Evolutionary conservation across 1,284 basidiomycete species (phyloP).

Genomic region (Prillingera fragicola): DNA sequence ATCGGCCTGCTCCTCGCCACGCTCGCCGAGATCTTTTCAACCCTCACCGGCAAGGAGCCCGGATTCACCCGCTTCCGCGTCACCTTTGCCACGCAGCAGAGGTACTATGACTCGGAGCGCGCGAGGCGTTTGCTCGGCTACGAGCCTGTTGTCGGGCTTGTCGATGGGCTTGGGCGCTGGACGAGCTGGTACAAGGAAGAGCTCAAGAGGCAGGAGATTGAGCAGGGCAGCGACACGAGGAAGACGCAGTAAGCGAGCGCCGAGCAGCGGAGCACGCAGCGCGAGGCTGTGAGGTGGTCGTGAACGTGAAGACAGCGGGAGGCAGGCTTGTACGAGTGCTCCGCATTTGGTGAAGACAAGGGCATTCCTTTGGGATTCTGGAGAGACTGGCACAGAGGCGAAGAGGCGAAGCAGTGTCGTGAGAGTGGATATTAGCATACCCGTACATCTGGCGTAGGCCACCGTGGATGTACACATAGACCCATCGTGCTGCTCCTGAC

Average conservation of each 20-base stretch:
- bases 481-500: too few species aligned
- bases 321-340: too few species aligned
- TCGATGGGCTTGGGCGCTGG: constrained; percentile 72
- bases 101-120: constrained; percentile 95
- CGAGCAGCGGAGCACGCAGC: too few species aligned
- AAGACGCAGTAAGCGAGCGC: constrained; percentile 40
- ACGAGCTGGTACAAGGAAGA: constrained; percentile 42
- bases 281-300: too few species aligned
- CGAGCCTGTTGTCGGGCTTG: constrained; percentile 80
- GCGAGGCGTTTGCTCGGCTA: constrained; percentile 87
- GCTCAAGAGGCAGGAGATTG: constrained; percentile 27
- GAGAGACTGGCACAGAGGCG: too few species aligned
- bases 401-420: too few species aligned
- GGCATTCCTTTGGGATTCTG: too few species aligned
- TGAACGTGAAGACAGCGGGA: too few species aligned
- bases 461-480: too few species aligned
- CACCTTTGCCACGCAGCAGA: constrained; percentile 58
- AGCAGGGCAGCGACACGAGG: constrained; percentile 16
- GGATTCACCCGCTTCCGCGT: constrained; percentile 87
- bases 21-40: constrained; percentile 68
- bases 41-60: constrained; percentile 72
- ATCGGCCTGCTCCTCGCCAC: constrained; percentile 67
- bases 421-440: too few species aligned
- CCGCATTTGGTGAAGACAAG: too few species aligned
- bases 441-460: too few species aligned